Evolutionary conservation across 176 grass and related monocot genomes (phyloP), one percentile per base, ranked within the genome.

Genomic region (Oryza brachyantha): DNA sequence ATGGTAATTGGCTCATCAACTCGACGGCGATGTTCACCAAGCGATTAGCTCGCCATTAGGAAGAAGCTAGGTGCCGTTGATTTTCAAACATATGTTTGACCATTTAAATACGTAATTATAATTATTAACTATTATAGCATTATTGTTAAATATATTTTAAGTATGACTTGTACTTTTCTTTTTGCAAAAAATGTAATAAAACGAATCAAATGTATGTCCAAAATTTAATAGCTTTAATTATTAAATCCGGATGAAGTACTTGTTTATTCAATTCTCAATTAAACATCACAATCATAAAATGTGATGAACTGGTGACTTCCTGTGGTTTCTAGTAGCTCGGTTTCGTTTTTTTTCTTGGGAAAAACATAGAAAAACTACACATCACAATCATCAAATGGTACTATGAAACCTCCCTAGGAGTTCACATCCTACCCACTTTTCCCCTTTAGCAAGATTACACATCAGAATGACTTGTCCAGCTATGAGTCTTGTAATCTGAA

Each of bases 281-380:
- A 52, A 5, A n/a, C 48, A n/a, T 52, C 48, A 52, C 48, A 52
- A 52, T 52, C 48, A n/a, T n/a, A 1, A 52, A 52, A 21, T 52
- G 48, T 52, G 48, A 52, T n/a, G 48, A 8, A 2, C 13, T n/a
- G 13, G 16, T 42, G 10, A 42, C 59, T 37, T 60, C 39, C 43
- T 31, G 59, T 10, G 80, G 29, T 10, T 31, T 38, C 40, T 50
- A 68, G 63, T 68, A 35, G 75, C 43, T 46, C 80, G 62, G 86
- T 84, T 79, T 74, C 81, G 75, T 13, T 84, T 88, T 39, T 88
- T 39, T 74, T 61, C 40, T 52, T 68, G 68, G 73, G 68, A 48
- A 37, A 6, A 21, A 38, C 46, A 70, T 81, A 81, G 84, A 40
- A 60, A 50, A 76, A 61, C 19, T 69, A 52, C 43, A 31, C 62